Evolutionary conservation across 2,329 filamentous ascomycete genomes (phyloP).

Genomic region (Hypoxylon rubiginosum): DNA sequence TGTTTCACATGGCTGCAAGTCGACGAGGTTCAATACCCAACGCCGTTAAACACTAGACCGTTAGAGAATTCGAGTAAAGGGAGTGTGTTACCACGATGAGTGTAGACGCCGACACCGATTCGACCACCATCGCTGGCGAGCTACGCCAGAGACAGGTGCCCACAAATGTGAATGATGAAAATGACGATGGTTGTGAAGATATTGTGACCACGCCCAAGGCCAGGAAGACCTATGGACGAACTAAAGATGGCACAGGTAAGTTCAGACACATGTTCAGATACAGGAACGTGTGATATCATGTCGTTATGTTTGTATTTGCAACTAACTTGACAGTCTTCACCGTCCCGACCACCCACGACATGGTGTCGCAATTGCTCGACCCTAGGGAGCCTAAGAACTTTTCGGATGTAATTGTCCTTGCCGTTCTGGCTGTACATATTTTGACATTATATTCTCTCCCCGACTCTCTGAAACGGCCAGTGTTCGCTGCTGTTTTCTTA

Average conservation of each 20-base stretch:
- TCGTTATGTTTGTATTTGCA: conserved; percentile 12
- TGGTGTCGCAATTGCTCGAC: conserved; percentile 97
- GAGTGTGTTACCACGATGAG: conserved; percentile 43
- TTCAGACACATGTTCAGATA: no score
- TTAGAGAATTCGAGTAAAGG: conserved; percentile 3
- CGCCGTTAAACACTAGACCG: conserved; percentile 26
- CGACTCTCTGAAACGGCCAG: conserved; percentile 74
- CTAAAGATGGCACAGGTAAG: conserved; percentile 90
- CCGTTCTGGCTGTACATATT: conserved; percentile 82
- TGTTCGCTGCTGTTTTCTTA: conserved; percentile 86
- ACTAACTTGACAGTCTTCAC: conserved; percentile 78
- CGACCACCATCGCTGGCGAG: conserved; percentile 42
- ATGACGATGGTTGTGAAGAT: conserved; percentile 30
- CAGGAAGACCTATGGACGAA: conserved; percentile 90
- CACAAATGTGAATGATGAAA: conserved; percentile 30
- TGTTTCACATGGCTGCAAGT: conserved; percentile 39
- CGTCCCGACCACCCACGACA: conserved; percentile 96
- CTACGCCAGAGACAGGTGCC: conserved; percentile 48
- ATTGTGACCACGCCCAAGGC: conserved; percentile 39
- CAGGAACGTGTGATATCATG: not conserved
- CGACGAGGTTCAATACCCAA: conserved; percentile 48
- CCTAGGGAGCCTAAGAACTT: conserved; percentile 96
- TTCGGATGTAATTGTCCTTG: conserved; percentile 84
- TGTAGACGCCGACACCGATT: conserved; percentile 30
- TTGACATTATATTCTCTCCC: conserved; percentile 81